Evolutionary conservation across 805 yeast species (phyloP).

Genomic region (Metschnikowia amazonensis): DNA sequence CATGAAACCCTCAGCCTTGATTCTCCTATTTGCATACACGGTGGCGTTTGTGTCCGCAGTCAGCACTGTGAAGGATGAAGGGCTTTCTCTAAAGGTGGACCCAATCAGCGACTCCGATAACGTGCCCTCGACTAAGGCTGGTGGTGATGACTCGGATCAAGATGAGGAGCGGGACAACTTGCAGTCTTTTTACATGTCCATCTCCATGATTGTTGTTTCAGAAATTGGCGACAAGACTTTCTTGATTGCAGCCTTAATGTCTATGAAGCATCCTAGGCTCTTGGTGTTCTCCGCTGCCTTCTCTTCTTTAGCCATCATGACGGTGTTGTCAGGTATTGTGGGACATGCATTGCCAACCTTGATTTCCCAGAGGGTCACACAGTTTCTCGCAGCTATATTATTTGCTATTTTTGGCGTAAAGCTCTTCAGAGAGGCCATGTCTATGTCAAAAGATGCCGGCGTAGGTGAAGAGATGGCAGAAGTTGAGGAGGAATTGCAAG

Average conservation of each 20-base stretch:
- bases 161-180: slow-evolving; percentile 8
- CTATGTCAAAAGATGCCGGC: slow-evolving; percentile 77
- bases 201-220: slow-evolving; percentile 88
- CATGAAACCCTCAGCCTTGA: slow-evolving; percentile 10
- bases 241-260: slow-evolving; percentile 94
- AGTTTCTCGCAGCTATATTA: slow-evolving; percentile 72
- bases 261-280: slow-evolving; percentile 84
- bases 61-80: neutral
- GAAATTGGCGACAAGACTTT: slow-evolving; percentile 98
- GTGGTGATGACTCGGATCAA: slow-evolving; percentile 3
- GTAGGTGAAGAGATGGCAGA: slow-evolving; percentile 95
- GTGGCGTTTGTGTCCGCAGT: slow-evolving; percentile 8
- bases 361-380: slow-evolving; percentile 75
- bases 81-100: slow-evolving; percentile 9
- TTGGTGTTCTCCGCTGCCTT: slow-evolving; percentile 89
- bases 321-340: slow-evolving; percentile 81
- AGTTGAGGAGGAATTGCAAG: slow-evolving; percentile 88
- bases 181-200: slow-evolving; percentile 67
- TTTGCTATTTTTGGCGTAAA: slow-evolving; percentile 81
- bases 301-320: slow-evolving; percentile 82
- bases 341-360: slow-evolving; percentile 89
- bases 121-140: slow-evolving; percentile 6
- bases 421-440: slow-evolving; percentile 74
- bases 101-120: slow-evolving; percentile 12
- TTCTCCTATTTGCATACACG: slow-evolving; percentile 7